Evolutionary conservation across 768 basidiomycete species (phyloP).

Genomic region (Trametes gibbosa): DNA sequence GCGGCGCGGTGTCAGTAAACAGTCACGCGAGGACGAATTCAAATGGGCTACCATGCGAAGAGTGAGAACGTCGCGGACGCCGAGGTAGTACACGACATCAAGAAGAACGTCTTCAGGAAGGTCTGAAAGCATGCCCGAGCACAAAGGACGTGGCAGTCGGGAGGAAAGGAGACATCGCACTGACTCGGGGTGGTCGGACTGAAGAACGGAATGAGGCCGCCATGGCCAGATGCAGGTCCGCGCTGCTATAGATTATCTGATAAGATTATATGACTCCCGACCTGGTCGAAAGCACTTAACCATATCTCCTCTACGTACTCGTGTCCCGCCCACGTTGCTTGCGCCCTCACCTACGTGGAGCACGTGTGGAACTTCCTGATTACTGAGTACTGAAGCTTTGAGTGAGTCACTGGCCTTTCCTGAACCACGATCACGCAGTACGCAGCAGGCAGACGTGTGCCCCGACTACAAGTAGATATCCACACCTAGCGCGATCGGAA

Average conservation of each 20-base stretch:
- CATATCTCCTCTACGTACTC: too few relatives aligned
- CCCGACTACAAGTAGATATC: too few relatives aligned
- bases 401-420: not conserved
- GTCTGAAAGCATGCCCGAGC: constrained; percentile 25
- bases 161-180: constrained; percentile 1
- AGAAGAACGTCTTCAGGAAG: constrained; percentile 48
- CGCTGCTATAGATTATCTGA: constrained; percentile 14
- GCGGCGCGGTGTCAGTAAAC: constrained; percentile 19
- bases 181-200: constrained; percentile 7
- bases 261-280: constrained; percentile 13
- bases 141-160: constrained; percentile 9
- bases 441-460: too few relatives aligned
- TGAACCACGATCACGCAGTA: not conserved
- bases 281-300: too few relatives aligned
- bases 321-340: too few relatives aligned
- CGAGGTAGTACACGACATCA: constrained; percentile 33
- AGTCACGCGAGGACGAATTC: not conserved
- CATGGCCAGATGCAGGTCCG: not conserved
- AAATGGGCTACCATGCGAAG: constrained; percentile 25
- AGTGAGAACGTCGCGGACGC: constrained; percentile 42
- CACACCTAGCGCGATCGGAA: too few relatives aligned
- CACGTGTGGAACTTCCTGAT: too few relatives aligned
- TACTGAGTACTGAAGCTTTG: not conserved
- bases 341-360: too few relatives aligned
- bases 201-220: not conserved